A percentile compares a stretch with the other conserved stretches of the same genome.
Evolutionary conservation across 495 filamentous ascomycete genomes (phyloP).

Genomic region (Penicillium atrosanguineum): DNA sequence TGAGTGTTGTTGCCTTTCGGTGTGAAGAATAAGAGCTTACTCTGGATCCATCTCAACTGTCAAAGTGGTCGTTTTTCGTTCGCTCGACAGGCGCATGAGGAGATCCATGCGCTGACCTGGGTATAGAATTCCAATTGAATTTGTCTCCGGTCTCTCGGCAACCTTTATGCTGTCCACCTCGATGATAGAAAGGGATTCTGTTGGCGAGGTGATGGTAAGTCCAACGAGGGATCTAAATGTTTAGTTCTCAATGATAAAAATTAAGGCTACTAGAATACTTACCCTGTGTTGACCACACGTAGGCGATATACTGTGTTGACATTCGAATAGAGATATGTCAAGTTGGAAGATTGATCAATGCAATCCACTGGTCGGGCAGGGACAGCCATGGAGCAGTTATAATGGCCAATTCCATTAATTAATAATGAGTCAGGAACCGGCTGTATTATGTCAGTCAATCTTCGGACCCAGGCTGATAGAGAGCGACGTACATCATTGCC

Average conservation of each 20-base stretch:
- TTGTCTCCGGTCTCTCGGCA: slow-evolving; percentile 13
- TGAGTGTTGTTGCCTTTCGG: background rate
- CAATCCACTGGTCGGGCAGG: slow-evolving; percentile 49
- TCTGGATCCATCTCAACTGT: slow-evolving; percentile 43
- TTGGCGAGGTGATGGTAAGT: slow-evolving; percentile 29
- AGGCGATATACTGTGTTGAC: slow-evolving; percentile 23
- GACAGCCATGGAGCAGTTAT: slow-evolving; percentile 48
- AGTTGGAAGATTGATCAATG: slow-evolving; percentile 15
- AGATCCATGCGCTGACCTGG: slow-evolving; percentile 53
- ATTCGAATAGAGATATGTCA: slow-evolving; percentile 24
- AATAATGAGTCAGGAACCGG: slow-evolving; percentile 53
- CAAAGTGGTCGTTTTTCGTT: slow-evolving; percentile 20
- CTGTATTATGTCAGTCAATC: slow-evolving; percentile 7
- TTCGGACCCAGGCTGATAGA: background rate
- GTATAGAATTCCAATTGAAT: slow-evolving; percentile 43
- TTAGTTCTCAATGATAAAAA: slow-evolving; percentile 31
- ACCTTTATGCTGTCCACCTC: slow-evolving; percentile 44
- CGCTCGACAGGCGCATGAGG: slow-evolving; percentile 22
- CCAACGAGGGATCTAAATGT: slow-evolving; percentile 36
- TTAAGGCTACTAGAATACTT: background rate
- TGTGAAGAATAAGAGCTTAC: slow-evolving; percentile 13
- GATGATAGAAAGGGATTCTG: slow-evolving; percentile 15
- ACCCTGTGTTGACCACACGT: slow-evolving; percentile 43
- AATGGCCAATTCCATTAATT: slow-evolving; percentile 48
- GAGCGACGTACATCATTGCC: slow-evolving; percentile 40